Evolutionary conservation across 1,284 basidiomycete species (phyloP), one percentile per base, ranked within the genome.

Genomic region (Afroboletus lepidellus): DNA sequence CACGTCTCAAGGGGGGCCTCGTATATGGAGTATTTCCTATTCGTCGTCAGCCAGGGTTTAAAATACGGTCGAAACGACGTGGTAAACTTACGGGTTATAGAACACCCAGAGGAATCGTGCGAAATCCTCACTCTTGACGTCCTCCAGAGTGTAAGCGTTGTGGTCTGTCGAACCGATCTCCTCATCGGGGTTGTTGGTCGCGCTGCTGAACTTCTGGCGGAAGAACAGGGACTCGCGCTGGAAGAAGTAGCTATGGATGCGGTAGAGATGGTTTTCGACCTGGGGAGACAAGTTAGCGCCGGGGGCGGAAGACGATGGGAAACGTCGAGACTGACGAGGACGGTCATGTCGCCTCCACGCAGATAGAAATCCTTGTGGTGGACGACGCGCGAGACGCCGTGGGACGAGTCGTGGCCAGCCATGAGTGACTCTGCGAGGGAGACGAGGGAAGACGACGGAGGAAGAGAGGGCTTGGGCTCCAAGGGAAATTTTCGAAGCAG

Each of bases 81-180:
- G 24, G 25, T 39, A 21, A 55, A 69, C 82, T 58, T 58, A 85
- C 83, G 81, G 77, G 54, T 85, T 85, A 58, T 85, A 85, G 56
- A 85, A 84, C 0, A 85, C 75, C 75, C 81, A 83, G 3, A 84
- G 70, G 37, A 86, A 75, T 3, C 72, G 71, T 16, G 75, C 74
- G 51, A 85, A 82, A 21, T 82, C 79, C 18, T 75, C 70, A 2
- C 74, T 70, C 4, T 66, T 64, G 13, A 76, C 67, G 13, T 77
- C 75, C 25, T 80, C 74, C 5, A 83, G 66, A 1, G 74, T 60
- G 45, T 77, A 72, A 0, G 77, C 72, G 24, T 70, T 66, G 2
- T 46, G 45, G 38, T 81, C 77, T 1, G 71, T 72, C 2, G 70
- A 69, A 1, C 80, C 79, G 11, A 59, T 59, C 5, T 63, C 56